Evolutionary conservation across 495 filamentous ascomycete species (phyloP), one percentile per base, ranked within the genome.

Genomic region (Bryoglossum gracile): DNA sequence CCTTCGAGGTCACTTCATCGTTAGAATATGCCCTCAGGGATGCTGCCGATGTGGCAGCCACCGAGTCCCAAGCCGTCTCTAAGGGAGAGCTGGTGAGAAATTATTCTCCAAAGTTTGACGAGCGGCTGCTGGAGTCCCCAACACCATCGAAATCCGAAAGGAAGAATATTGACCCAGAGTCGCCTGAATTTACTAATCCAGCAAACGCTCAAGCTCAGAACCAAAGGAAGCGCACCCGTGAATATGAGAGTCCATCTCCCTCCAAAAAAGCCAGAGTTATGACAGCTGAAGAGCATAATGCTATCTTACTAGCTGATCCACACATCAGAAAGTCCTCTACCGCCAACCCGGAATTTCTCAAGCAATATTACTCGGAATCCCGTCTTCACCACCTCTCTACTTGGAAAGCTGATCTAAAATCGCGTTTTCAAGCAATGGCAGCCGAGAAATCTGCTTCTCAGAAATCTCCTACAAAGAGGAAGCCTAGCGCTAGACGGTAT

Each of bases 331-430:
- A 90, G 50, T 86, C 87, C 0, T 91, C 87, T 22, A 87, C 84
- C 11, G 85, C 83, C 8, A 91, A 97, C 48, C 90, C 92, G 0
- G 82, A 90, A 33, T 98, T 98, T 46, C 67, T 98, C 1, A 86
- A 90, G 46, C 89, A 95, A 56, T 98, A 86, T 62, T 97, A 96
- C 57, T 82, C 84, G 46, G 87, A 96, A 63, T 95, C 89, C 30
- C 82, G 92, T 4, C 74, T 98, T 13, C 92, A 98, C 65, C 90
- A 98, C 59, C 70, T 98, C 1, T 96, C 92, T 2, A 86, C 82
- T 8, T 95, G 91, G 92, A 97, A 95, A 73, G 84, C 90, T 0
- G 84, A 95, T 35, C 65, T 98, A 9, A 96, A 95, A 62, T 80
- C 87, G 9, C 80, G 86, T 56, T 78, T 97, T 43, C 89, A 94